Base-by-base conservation (phyloP, 768 basidiomycete species). In the Hericium erinaceus region DNA sequence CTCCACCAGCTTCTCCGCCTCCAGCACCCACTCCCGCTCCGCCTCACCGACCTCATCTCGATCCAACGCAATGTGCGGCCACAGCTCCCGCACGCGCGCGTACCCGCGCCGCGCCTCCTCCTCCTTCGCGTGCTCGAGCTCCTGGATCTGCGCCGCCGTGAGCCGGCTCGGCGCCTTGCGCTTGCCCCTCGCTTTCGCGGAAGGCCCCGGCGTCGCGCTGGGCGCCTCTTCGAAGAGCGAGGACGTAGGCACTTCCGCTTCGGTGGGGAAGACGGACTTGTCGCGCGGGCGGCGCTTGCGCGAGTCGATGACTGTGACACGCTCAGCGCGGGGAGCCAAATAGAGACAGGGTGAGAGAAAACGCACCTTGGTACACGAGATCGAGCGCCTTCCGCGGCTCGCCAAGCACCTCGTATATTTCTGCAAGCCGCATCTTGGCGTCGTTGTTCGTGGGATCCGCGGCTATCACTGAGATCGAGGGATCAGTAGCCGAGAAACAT, bases 361-460 rank as follows among this genome's bases (percentile, higher is more conserved):
- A 28, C 71, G 4, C 60, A 91, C 94, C 92, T 80, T 93, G 80
- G 54, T 86, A 85, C 13, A 95, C 87, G 0, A 97, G 72, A 7
- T 89, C 84, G 0, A 97, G 76, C 0, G 95, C 95, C 65, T 87
- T 87, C 15, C 83, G 75, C 1, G 88, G 84, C 61, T 93, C 82
- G 48, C 87, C 84, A 61, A 87, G 72, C 11, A 90, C 83, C 69
- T 99, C 95, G 61, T 92, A 91, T 13, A 94, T 82, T 61, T 90
- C 90, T 0, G 95, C 95, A 0, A 98, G 78, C 60, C 90, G 88
- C 80, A 95, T 85, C 69, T 92, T 93, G 26, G 85, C 87, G 28
- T 94, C 89, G 64, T 84, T 82, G 62, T 91, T 80, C 0, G 78
- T 77, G 0, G 91, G 85, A 67, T 94, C 89, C 1, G 81, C 81